Conservation (phyloP, 1,139 yeast genomes). For the Dujonia santamariae region DNA sequence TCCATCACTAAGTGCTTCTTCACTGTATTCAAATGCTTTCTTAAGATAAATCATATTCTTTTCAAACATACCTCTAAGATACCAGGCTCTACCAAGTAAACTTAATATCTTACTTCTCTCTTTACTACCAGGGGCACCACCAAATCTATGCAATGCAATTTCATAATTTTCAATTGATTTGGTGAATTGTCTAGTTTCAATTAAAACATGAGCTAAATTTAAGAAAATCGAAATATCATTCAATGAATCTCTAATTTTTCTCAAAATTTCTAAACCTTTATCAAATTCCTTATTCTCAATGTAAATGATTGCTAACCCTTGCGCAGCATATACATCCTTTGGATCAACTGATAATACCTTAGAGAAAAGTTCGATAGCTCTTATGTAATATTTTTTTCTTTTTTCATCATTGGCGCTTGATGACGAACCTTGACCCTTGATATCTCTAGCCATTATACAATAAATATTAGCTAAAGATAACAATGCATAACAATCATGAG, state of each 20-base stretch:
- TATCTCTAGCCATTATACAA: slow-evolving; percentile 77
- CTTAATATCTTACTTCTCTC: slow-evolving; percentile 53
- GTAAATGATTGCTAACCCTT: slow-evolving; percentile 91
- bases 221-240: slow-evolving; percentile 80
- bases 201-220: slow-evolving; percentile 83
- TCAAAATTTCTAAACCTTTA: slow-evolving; percentile 79
- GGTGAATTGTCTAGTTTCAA: slow-evolving; percentile 77
- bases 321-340: slow-evolving; percentile 92
- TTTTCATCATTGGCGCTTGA: slow-evolving; percentile 55
- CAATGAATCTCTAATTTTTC: slow-evolving; percentile 87
- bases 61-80: slow-evolving; percentile 72
- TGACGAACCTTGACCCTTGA: slow-evolving; percentile 49
- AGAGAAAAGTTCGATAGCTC: slow-evolving; percentile 88
- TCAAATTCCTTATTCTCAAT: slow-evolving; percentile 81
- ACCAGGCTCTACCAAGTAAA: slow-evolving; percentile 88
- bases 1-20: slow-evolving; percentile 49
- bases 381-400: slow-evolving; percentile 71
- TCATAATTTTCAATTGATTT: slow-evolving; percentile 91
- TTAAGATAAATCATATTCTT: slow-evolving; percentile 57
- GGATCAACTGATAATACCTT: slow-evolving; percentile 86
- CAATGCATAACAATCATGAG: slow-evolving; percentile 87
- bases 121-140: slow-evolving; percentile 50
- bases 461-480: slow-evolving; percentile 89
- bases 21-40: slow-evolving; percentile 61
- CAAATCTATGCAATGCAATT: slow-evolving; percentile 66